A percentile compares a stretch with the other conserved stretches of the same genome.
phyloP scores from a whole-genome alignment of 1,284 basidiomycete genomes.

The Sporisorium iseilematis-ciliati region DNA sequence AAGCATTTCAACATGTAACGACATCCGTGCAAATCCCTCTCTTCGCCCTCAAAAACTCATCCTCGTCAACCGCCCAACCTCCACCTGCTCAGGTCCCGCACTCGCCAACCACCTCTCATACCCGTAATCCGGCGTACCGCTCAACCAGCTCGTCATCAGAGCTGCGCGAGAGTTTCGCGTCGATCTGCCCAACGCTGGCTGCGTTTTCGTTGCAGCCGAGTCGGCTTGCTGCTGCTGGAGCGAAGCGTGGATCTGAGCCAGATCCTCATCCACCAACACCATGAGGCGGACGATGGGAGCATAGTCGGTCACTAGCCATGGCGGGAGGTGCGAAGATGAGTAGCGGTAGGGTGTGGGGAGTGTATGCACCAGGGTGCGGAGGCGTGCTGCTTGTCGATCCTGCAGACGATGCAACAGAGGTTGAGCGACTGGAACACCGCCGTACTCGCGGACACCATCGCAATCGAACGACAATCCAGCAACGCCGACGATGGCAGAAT shows the following conservation, averaged over 20 bases:
- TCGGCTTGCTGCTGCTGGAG: constrained; percentile 6
- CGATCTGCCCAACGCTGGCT: background rate
- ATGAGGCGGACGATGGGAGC: constrained; percentile 79
- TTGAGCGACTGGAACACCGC: background rate
- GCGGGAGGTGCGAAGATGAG: constrained; percentile 72
- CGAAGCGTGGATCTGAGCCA: constrained; percentile 17
- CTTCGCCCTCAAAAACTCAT: constrained; percentile 3
- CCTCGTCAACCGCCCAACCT: constrained; percentile 15
- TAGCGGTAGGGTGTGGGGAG: constrained; percentile 51
- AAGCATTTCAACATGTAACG: constrained; percentile 13
- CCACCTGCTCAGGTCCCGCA: constrained; percentile 10
- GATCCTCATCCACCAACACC: constrained; percentile 77
- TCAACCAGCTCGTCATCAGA: constrained; percentile 14
- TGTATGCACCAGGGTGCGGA: constrained; percentile 72
- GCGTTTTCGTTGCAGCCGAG: background rate
- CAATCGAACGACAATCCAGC: background rate
- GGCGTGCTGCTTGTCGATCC: background rate
- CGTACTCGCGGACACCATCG: background rate
- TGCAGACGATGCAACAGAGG: background rate
- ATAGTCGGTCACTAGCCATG: constrained; percentile 75
- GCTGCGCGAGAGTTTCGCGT: constrained; percentile 24
- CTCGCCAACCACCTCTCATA: constrained; percentile 26
- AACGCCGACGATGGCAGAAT: constrained; percentile 51
- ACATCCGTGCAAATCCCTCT: background rate
- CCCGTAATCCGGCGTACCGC: background rate